Evolutionary conservation across 441 rosid species (phyloP), one percentile per base, ranked within the genome.

Genomic region (Melastoma candidum): DNA sequence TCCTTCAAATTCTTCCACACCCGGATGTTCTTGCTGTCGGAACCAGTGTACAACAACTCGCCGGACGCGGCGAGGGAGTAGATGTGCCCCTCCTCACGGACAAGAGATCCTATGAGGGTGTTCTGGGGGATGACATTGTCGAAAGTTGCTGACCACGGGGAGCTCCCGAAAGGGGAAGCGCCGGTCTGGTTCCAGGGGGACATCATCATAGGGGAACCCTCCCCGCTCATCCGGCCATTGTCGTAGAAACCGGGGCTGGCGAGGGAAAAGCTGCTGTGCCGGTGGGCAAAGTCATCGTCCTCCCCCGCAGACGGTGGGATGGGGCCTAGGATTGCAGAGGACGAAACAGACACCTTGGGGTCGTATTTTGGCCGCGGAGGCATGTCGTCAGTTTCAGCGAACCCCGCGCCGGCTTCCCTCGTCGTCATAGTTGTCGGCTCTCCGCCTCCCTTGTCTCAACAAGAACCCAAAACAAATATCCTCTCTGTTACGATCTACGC

Each of bases 351-450:
- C 41, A 32, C 41, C 41, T 32, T 32, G 41, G 39, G 22, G 11
- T 12, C 26, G n/a, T 39, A 54, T 1, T 54, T 54, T 12, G 57
- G 57, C 46, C 47, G 41, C 7, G 46, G 57, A 43, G 36, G 36
- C 36, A 53, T 39, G 47, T 26, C 44, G 24, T 54, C 44, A 17
- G 45, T 82, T 55, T 90, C 87, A 0, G 87, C 96, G 66, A 87
- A 62, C 4, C 97, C 96, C 36, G 43, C 43, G 12, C 43, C 12
- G 12, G 14, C 13, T 24, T 51, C 26, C 13, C 55, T 10, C n/a
- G 32, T 12, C 12, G 14, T 9, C 41, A 32, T 0, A 9, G 11
- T 2, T 51, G 32, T 51, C 39, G 9, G 3, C 85, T 79, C 9
- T 81, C 80, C 1, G 89, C 82, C 71, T 83, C 22, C 22, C 22